These are phyloP conservation scores for Pythium brassicae DNA, from an alignment of 352 stramenopile species.

Conservation along the genomic window DNA sequence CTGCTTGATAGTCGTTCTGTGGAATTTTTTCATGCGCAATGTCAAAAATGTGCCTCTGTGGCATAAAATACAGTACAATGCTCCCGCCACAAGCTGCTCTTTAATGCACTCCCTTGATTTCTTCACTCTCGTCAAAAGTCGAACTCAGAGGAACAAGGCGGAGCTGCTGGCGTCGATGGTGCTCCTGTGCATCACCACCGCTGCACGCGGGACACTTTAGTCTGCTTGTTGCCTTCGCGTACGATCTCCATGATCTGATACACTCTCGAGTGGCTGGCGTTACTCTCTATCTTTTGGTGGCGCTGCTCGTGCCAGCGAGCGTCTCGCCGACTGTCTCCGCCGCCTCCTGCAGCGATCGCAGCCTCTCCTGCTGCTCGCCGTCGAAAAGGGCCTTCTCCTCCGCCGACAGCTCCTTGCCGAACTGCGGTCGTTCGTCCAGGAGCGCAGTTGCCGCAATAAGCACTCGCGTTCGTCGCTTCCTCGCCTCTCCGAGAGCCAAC, in stretches of 20 bases:
- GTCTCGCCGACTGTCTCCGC: conserved; percentile 65
- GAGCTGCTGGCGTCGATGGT: too few species aligned
- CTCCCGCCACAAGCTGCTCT: too few species aligned
- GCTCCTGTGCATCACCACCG: too few species aligned
- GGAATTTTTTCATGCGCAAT: too few species aligned
- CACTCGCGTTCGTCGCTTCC: neutral
- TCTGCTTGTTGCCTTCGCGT: too few species aligned
- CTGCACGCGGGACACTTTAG: too few species aligned
- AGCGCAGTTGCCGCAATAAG: too few species aligned
- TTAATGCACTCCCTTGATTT: too few species aligned
- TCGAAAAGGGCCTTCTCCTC: conserved; percentile 60
- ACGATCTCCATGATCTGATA: neutral
- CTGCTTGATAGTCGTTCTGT: conserved; percentile 2
- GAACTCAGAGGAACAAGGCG: too few species aligned
- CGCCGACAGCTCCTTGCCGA: conserved; percentile 62
- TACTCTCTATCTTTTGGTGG: neutral
- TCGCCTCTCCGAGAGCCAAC: neutral
- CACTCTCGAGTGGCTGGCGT: neutral
- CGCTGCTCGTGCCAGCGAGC: conserved; percentile 21
- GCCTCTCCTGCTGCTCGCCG: conserved; percentile 60
- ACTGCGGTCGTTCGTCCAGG: conserved; percentile 15
- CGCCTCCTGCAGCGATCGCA: conserved; percentile 64
- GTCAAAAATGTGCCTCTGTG: too few species aligned
- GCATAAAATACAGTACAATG: too few species aligned
- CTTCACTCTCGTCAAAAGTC: too few species aligned